Base-by-base conservation (phyloP, 2,329 filamentous ascomycete species). In the Talaromyces sp. region DNA sequence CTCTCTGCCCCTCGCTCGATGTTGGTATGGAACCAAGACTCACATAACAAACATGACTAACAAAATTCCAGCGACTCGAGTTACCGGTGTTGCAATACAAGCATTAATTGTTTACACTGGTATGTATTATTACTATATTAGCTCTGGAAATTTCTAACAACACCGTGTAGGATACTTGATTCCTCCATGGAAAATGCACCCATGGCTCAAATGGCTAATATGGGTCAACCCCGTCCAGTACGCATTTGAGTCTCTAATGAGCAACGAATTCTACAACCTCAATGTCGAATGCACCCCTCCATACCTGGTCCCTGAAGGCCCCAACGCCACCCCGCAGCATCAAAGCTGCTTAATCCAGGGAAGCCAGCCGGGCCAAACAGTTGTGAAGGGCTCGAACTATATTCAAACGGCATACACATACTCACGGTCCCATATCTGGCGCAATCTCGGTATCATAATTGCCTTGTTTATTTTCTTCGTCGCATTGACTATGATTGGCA, bases 381-480 rank as follows among this genome's bases (percentile, higher is more conserved):
- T 76, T 2, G 85, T 89, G 1, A 70, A 71, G 38, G 86, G 86
- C 2, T 74, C 79, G 0, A 76, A 77, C 54, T 88, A 87, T 65
- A 84, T 87, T n/a, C 50, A 76, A 14, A 72, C 77, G 0, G 79
- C 81, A 0, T 88, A 80, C 65, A 78, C 75, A 0, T 88, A 88
- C 66, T 80, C 75, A 1, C 75, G 82, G 11, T 71, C 77, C 1
- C 85, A 88, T 65, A 69, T 88, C 0, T 89, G 86, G 86, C 78
- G 86, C 1, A 92, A 95, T 74, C 90, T 89, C 72, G 90, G 89
- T 1, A 95, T 96, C 64, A 86, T 96, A 62, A 71, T 92, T 11
- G 86, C 81, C 1, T 83, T 96, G 63, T 90, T 96, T 58, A 75
- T 88, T 46, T 86, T 86, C 62, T 96, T 96, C 77, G 80, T 96